These are phyloP conservation scores for Rhizophagus sp. DNA, from an alignment of 192 early-diverging fungal species.

Conservation along the genomic window DNA sequence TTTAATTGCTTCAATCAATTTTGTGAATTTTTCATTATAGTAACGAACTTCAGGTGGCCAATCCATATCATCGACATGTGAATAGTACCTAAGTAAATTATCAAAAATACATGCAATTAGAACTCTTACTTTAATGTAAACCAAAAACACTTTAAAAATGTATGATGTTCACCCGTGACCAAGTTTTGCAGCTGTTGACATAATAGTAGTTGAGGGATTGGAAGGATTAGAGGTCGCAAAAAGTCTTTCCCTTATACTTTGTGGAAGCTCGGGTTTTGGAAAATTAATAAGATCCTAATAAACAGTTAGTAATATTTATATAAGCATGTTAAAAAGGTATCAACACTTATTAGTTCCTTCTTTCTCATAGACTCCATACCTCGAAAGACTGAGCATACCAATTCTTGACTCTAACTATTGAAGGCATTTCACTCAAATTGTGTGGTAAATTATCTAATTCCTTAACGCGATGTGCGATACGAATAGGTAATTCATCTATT, in stretches of 20 bases:
- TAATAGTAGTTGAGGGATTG: conserved; percentile 40
- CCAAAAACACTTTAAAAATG: background rate
- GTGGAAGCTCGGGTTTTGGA: conserved; percentile 46
- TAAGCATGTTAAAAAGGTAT: background rate
- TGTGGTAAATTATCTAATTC: conserved; percentile 91
- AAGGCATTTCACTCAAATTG: conserved; percentile 85
- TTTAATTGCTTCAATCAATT: conserved; percentile 90
- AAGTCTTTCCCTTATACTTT: conserved; percentile 35
- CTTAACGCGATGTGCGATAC: conserved; percentile 90
- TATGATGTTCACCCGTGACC: conserved; percentile 45
- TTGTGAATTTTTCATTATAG: conserved; percentile 86
- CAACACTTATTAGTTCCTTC: background rate
- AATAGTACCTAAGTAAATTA: conserved; percentile 52
- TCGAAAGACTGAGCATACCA: conserved; percentile 95
- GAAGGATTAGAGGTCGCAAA: conserved; percentile 4
- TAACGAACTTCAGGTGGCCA: conserved; percentile 69
- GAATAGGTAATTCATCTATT: conserved; percentile 86
- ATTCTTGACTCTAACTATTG: conserved; percentile 86
- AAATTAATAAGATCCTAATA: conserved; percentile 60
- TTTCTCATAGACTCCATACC: conserved; percentile 34
- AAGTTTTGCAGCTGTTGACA: conserved; percentile 31
- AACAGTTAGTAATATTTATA: background rate
- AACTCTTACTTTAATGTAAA: background rate
- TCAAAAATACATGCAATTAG: background rate
- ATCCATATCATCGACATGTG: conserved; percentile 50